phyloP scores from a whole-genome alignment of 768 basidiomycete genomes.

The Aureoboletus auriporus region DNA sequence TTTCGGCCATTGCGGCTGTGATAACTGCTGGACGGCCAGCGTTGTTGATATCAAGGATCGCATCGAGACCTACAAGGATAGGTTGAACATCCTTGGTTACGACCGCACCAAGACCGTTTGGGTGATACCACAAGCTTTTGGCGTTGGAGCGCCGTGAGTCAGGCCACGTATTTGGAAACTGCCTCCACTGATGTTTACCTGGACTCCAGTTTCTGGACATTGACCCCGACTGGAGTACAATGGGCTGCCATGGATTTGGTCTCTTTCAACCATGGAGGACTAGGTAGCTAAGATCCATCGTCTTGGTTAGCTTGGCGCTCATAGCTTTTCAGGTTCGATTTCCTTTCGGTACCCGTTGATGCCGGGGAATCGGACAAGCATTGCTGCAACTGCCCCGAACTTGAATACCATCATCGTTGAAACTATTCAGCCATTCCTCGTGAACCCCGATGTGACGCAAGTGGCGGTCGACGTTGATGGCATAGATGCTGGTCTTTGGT shows the following conservation, averaged over 20 bases:
- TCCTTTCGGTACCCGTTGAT: constrained; percentile 29
- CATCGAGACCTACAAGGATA: constrained; percentile 60
- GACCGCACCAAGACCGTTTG: constrained; percentile 65
- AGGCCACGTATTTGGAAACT: too few species aligned
- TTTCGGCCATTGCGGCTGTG: constrained; percentile 74
- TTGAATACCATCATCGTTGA: constrained; percentile 2
- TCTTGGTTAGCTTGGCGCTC: background rate
- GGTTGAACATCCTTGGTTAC: constrained; percentile 60
- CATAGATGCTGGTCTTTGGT: constrained; percentile 23
- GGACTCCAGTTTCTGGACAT: constrained; percentile 23
- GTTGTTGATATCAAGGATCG: constrained; percentile 61
- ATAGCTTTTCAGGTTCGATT: constrained; percentile 22
- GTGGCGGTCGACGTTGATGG: constrained; percentile 7
- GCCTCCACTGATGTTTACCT: background rate
- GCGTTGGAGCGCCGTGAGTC: constrained; percentile 36
- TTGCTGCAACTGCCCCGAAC: too few species aligned
- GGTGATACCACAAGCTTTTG: constrained; percentile 77
- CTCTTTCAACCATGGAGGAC: constrained; percentile 26
- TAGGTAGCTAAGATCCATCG: constrained; percentile 2
- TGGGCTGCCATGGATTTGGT: constrained; percentile 24
- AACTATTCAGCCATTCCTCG: constrained; percentile 21
- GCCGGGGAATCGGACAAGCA: too few species aligned
- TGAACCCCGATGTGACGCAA: constrained; percentile 4
- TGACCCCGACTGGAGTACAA: constrained; percentile 25
- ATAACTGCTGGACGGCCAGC: constrained; percentile 55